phyloP scores from a whole-genome alignment of 2,329 filamentous ascomycete species.

The Fusarium xylarioides region DNA sequence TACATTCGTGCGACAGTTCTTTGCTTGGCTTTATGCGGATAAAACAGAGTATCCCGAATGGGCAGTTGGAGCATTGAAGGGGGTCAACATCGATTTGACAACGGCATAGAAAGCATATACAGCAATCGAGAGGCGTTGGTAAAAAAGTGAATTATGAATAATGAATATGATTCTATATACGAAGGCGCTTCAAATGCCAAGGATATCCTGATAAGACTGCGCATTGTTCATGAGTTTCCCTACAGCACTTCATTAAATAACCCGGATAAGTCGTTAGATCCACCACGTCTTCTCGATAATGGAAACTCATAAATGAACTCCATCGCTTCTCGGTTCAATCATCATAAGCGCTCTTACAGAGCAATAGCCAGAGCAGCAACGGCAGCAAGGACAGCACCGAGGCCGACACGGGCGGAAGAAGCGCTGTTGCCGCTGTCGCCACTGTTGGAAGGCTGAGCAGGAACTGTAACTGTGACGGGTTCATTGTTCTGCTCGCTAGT shows the following conservation, averaged over 20 bases:
- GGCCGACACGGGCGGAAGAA: conserved; percentile 27
- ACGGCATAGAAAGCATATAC: conserved; percentile 26
- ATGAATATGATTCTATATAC: conserved; percentile 38
- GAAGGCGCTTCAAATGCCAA: conserved; percentile 17
- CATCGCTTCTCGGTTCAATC: neutral
- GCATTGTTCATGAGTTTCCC: conserved; percentile 14
- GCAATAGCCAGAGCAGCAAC: conserved; percentile 35
- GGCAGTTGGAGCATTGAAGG: conserved; percentile 81
- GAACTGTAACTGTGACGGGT: conserved; percentile 28
- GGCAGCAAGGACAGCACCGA: conserved; percentile 36
- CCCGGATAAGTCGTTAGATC: conserved; percentile 31
- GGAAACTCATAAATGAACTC: conserved; percentile 7
- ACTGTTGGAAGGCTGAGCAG: conserved; percentile 13
- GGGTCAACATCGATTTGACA: conserved; percentile 77
- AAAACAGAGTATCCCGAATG: conserved; percentile 79
- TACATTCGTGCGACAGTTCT: conserved; percentile 80
- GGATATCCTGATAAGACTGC: conserved; percentile 7
- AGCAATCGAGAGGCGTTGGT: conserved; percentile 7
- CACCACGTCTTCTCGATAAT: conserved; percentile 9
- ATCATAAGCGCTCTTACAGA: conserved; percentile 30
- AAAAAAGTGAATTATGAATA: conserved; percentile 15
- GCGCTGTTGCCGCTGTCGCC: conserved; percentile 26
- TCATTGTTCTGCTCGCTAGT: conserved; percentile 7
- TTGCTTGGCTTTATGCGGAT: conserved; percentile 71
- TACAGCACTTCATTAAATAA: conserved; percentile 37